Evolutionary conservation across 2,329 filamentous ascomycete genomes (phyloP).

Genomic region (Neoarthrinium moseri): DNA sequence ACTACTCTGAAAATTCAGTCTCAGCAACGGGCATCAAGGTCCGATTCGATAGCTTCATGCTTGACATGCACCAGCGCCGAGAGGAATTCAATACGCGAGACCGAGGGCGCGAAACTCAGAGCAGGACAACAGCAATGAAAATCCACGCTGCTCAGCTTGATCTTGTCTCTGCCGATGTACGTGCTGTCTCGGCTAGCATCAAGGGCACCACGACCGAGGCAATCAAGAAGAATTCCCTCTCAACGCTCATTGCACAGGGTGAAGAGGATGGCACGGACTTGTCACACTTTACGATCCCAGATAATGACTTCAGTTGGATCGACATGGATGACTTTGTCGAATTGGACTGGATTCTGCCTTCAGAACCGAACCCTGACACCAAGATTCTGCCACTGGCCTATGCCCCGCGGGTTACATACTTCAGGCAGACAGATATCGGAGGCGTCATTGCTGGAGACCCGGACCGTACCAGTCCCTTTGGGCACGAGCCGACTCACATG

Average conservation of each 20-base stretch:
- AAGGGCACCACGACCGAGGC: slow-evolving; percentile 76
- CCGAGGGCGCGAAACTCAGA: slow-evolving; percentile 72
- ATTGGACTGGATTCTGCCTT: slow-evolving; percentile 91
- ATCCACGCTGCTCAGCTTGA: slow-evolving; percentile 95
- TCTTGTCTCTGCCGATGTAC: slow-evolving; percentile 85
- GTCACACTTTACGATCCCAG: slow-evolving; percentile 90
- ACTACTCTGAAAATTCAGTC: slow-evolving; percentile 72
- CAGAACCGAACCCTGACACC: slow-evolving; percentile 86
- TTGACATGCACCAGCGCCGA: slow-evolving; percentile 90
- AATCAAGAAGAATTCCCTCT: slow-evolving; percentile 59
- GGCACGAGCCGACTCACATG: slow-evolving; percentile 87
- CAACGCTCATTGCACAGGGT: slow-evolving; percentile 50
- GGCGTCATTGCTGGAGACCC: slow-evolving; percentile 77
- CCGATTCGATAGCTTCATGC: slow-evolving; percentile 93
- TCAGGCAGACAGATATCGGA: slow-evolving; percentile 91
- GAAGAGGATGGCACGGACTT: slow-evolving; percentile 65
- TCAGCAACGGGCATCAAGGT: slow-evolving; percentile 97
- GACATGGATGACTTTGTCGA: slow-evolving; percentile 99
- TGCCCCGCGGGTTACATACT: slow-evolving; percentile 94
- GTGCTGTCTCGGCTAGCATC: slow-evolving; percentile 89
- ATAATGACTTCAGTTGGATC: slow-evolving; percentile 94
- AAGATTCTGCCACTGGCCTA: slow-evolving; percentile 91
- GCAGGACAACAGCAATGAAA: slow-evolving; percentile 87
- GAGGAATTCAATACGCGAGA: slow-evolving; percentile 87
- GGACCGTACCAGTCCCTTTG: slow-evolving; percentile 83